These are phyloP conservation scores for Onygena corvina DNA, from an alignment of 2,329 filamentous ascomycete species.

Conservation along the genomic window DNA sequence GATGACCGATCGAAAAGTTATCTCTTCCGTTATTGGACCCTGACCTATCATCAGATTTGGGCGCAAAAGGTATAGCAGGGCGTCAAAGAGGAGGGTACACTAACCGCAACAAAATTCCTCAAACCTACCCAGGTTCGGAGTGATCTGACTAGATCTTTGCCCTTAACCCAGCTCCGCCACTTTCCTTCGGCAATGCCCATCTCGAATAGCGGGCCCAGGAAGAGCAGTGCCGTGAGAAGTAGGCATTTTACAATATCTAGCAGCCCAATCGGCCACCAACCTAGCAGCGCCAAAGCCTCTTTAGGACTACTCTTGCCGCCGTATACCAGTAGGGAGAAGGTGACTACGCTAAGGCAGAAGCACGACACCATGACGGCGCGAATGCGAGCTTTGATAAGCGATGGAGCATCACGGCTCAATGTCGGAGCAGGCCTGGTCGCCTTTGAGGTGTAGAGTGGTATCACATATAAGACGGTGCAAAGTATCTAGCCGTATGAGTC, in stretches of 20 bases:
- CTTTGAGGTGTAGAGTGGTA: conserved; percentile 75
- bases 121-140: conserved; percentile 67
- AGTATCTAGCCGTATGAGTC: conserved; percentile 42
- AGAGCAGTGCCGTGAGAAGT: conserved; percentile 65
- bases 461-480: conserved; percentile 81
- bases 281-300: conserved; percentile 58
- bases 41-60: conserved; percentile 22
- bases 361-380: conserved; percentile 68
- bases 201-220: conserved; percentile 75
- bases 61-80: not conserved
- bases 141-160: conserved; percentile 46
- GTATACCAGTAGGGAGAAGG: conserved; percentile 53
- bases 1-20: conserved; percentile 81
- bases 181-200: conserved; percentile 57
- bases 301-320: conserved; percentile 39
- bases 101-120: conserved; percentile 75
- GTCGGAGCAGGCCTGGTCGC: conserved; percentile 66
- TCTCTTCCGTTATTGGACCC: conserved; percentile 84
- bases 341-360: conserved; percentile 52
- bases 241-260: conserved; percentile 52
- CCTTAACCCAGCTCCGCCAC: conserved; percentile 53
- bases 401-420: conserved; percentile 74
- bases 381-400: conserved; percentile 77
- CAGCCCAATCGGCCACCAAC: conserved; percentile 65
- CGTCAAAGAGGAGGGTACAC: conserved; percentile 25